Percentiles rank a stretch among this genome's conserved stretches.
phyloP scores from a whole-genome alignment of 441 rosid genomes.

The Aleurites moluccanus region DNA sequence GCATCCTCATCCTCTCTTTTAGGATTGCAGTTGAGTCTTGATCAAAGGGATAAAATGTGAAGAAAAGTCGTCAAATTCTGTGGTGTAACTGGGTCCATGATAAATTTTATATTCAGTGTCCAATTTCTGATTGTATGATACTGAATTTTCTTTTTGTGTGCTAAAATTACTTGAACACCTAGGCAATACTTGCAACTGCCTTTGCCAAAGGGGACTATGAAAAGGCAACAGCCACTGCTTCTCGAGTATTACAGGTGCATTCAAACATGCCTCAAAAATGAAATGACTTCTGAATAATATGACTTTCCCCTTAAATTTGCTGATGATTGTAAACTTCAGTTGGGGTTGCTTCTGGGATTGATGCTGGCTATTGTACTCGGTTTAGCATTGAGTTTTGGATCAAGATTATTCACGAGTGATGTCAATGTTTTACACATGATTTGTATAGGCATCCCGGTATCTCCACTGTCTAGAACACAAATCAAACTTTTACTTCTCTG shows the following conservation, averaged over 20 bases:
- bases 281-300: background rate
- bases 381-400: slow-evolving; percentile 61
- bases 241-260: slow-evolving; percentile 79
- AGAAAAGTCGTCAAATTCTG: background rate
- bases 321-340: slow-evolving; percentile 40
- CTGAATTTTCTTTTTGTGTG: background rate
- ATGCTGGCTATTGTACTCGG: slow-evolving; percentile 57
- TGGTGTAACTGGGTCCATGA: too few relatives aligned
- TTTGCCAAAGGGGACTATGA: slow-evolving; percentile 69
- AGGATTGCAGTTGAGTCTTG: background rate
- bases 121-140: background rate
- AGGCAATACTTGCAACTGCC: slow-evolving; percentile 95
- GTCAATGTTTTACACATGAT: slow-evolving; percentile 62
- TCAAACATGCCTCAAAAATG: background rate
- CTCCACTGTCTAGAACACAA: background rate
- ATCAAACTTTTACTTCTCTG: background rate
- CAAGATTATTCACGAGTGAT: slow-evolving; percentile 67
- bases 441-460: slow-evolving; percentile 73
- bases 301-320: slow-evolving; percentile 14
- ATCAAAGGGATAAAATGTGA: background rate
- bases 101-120: background rate
- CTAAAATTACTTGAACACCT: background rate
- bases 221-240: slow-evolving; percentile 67
- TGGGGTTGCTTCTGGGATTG: slow-evolving; percentile 75
- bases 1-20: slow-evolving; percentile 1